These are phyloP conservation scores for Rutstroemia sp. DNA, from an alignment of 2,329 filamentous ascomycete species.

Conservation along the genomic window DNA sequence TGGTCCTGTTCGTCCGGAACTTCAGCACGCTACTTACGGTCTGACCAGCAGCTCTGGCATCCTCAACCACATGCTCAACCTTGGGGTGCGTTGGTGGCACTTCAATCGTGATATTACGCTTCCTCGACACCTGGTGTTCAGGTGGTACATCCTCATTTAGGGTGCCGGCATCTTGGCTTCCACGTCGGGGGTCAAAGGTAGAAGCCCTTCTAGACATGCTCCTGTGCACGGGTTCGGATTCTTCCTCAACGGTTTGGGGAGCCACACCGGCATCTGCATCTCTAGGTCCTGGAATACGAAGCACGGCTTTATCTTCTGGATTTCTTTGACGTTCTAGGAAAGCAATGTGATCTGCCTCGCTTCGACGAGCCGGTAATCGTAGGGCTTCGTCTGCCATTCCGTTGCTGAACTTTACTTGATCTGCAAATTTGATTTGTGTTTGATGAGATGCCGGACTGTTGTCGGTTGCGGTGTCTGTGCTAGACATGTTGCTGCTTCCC, in stretches of 20 bases:
- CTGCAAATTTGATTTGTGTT: conserved; percentile 53
- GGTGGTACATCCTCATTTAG: conserved; percentile 18
- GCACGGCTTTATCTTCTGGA: conserved; percentile 59
- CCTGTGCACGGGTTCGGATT: conserved; percentile 16
- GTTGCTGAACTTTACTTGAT: conserved; percentile 55
- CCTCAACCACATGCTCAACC: conserved; percentile 27
- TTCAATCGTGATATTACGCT: conserved; percentile 26
- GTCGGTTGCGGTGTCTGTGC: conserved; percentile 12
- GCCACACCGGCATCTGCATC: conserved; percentile 79
- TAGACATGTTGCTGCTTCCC: conserved; percentile 10
- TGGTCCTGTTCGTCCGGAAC: conserved; percentile 37
- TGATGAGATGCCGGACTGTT: conserved; percentile 9
- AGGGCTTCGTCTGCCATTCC: conserved; percentile 43
- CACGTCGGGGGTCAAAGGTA: conserved; percentile 12
- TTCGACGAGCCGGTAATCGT: conserved; percentile 43
- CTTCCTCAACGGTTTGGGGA: conserved; percentile 49
- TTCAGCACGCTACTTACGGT: conserved; percentile 29
- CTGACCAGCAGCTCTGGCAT: conserved; percentile 19
- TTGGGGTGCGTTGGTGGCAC: conserved; percentile 10
- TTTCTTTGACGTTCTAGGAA: conserved; percentile 81
- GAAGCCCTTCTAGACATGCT: conserved; percentile 17
- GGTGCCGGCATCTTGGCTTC: conserved; percentile 6
- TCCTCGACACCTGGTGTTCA: conserved; percentile 10
- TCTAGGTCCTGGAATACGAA: conserved; percentile 85
- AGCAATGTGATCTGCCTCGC: conserved; percentile 74